Conservation (phyloP, 164 flowering plant genomes). For the Berberis thunbergii region DNA sequence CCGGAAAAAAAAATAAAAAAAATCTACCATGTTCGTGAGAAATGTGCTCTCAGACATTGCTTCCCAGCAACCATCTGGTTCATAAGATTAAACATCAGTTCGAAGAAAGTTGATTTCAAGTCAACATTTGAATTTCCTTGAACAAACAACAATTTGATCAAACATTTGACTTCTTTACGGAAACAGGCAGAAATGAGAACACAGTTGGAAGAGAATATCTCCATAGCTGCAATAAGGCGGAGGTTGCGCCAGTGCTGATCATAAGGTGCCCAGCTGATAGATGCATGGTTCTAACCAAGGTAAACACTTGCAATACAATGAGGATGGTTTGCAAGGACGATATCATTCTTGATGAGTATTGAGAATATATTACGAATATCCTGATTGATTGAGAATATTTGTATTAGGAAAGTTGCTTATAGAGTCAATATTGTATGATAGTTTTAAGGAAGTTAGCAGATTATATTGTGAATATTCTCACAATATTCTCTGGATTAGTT, state of each 20-base stretch:
- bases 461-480: too few species aligned
- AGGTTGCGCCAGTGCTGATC: constrained; percentile 4
- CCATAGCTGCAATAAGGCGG: background rate
- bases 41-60: background rate
- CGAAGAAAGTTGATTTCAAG: background rate
- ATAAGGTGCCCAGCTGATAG: background rate
- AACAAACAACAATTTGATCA: background rate
- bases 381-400: too few species aligned
- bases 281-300: background rate
- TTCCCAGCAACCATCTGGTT: background rate
- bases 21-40: background rate
- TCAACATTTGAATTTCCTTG: background rate
- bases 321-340: constrained; percentile 2
- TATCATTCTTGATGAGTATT: constrained; percentile 1
- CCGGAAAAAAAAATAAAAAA: background rate
- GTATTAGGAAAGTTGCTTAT: too few species aligned
- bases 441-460: too few species aligned
- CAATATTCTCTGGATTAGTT: too few species aligned
- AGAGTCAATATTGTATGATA: too few species aligned
- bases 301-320: background rate
- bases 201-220: constrained; percentile 1
- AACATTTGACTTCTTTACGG: background rate
- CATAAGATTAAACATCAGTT: background rate
- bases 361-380: too few species aligned
- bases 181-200: background rate